Conservation (phyloP, 176 grass and related monocot genomes). For the Paspalum vaginatum region DNA sequence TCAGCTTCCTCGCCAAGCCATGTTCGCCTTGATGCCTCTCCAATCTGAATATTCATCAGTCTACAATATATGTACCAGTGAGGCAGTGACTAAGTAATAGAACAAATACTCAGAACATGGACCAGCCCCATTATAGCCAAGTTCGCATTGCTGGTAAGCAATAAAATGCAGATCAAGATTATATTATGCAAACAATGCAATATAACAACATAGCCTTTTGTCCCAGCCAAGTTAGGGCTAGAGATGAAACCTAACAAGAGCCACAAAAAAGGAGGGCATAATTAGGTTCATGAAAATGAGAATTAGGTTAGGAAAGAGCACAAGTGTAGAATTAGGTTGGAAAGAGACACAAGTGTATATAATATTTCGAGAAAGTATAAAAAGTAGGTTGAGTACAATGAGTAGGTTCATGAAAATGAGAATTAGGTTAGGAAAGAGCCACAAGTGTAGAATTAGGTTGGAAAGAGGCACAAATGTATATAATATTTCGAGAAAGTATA, state of each 20-base stretch:
- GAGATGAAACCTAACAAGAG: neutral
- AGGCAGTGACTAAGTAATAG: conserved; percentile 11
- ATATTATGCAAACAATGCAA: conserved; percentile 8
- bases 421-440: no score
- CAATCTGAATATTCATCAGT: conserved; percentile 75
- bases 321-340: neutral
- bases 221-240: neutral
- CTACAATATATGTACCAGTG: conserved; percentile 49
- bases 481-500: neutral
- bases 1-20: conserved; percentile 88
- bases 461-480: neutral
- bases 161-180: neutral
- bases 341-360: neutral
- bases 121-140: neutral
- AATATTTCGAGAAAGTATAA: neutral
- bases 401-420: no score
- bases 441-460: no score
- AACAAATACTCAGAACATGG: conserved; percentile 16
- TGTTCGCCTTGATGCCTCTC: conserved; percentile 78
- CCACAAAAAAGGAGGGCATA: neutral
- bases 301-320: no score
- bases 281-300: neutral
- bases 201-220: neutral
- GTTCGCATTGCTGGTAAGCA: conserved; percentile 5
- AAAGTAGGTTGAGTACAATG: neutral